Base-by-base conservation (phyloP, 805 yeast species). In the Metschnikowia cubensis region DNA sequence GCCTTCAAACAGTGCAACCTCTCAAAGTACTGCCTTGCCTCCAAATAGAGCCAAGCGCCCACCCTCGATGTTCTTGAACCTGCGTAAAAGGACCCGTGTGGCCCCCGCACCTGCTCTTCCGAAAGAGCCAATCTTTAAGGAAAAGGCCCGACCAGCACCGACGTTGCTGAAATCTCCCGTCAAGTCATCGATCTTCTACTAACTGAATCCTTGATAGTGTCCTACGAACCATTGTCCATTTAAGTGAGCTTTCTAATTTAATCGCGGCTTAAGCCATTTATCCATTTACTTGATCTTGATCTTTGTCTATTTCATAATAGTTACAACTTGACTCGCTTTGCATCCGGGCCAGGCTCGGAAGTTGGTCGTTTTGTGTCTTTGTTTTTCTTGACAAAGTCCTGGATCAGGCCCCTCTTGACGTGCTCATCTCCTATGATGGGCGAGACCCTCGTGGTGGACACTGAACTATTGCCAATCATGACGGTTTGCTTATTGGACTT, bases 401-500 rank as follows among this genome's bases (percentile, higher is more conserved):
- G 49, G 25, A 59, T 41, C 35, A 65, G 14, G 58, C 69, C 49
- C 70, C 76, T 45, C 50, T 59, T 33, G 51, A 51, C 35, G 10
- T 32, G 41, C 44, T 51, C 57, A 15, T 33, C 38, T 7, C 51
- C 51, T 15, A 52, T 38, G 17, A 53, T 14, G 7, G 52, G 45
- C 6, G 44, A 39, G 4, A 52, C 51, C 8, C 54, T 20, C 10
- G 56, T 14, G 10, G 39, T 48, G 13, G 50, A 43, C 15, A 58
- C 64, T 33, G 17, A 25, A 21, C 52, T 59, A 49, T 76, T 79
- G 10, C 84, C 90, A 2, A 80, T 64, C 47, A 70, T 74, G 3
- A 86, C 70, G 0, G 87, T 83, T 64, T 91, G 97, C 61, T 90
- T 91, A 61, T 85, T 85, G 52, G 91, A 82, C 59, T 81, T 80